These are phyloP conservation scores for Dichomitus squalens DNA, from an alignment of 1,284 basidiomycete species.

Conservation along the genomic window DNA sequence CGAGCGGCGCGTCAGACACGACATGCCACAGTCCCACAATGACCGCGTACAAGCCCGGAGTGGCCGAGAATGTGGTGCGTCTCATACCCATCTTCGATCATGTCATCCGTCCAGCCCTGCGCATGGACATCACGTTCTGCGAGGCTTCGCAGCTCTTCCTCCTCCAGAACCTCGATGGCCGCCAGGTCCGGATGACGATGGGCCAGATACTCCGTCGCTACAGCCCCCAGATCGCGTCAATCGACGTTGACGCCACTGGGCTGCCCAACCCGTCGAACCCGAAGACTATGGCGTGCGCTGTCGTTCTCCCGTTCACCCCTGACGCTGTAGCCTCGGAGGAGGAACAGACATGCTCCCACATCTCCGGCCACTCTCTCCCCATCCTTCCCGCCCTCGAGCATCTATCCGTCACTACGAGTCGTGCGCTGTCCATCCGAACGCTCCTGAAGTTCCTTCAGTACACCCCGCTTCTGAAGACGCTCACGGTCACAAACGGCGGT, in stretches of 20 bases:
- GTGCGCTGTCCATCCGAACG: slow-evolving; percentile 3
- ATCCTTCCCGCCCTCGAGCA: neutral
- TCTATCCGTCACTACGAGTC: slow-evolving; percentile 4
- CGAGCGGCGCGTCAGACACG: neutral
- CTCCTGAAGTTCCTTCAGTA: slow-evolving; percentile 8
- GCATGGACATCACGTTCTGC: slow-evolving; percentile 3
- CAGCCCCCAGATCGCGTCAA: slow-evolving; percentile 1
- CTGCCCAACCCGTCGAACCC: neutral
- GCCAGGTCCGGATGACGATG: neutral
- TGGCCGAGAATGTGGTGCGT: slow-evolving; percentile 2
- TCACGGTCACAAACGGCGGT: slow-evolving; percentile 3
- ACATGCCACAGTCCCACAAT: slow-evolving; percentile 1
- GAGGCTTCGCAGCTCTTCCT: neutral
- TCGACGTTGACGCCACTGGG: slow-evolving; percentile 4
- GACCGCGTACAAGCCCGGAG: neutral
- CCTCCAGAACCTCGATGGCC: neutral
- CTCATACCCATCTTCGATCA: neutral
- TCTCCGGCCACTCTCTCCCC: neutral
- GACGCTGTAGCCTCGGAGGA: neutral
- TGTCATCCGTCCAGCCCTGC: neutral
- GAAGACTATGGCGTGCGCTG: neutral
- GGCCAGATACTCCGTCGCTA: slow-evolving; percentile 3
- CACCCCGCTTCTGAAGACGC: slow-evolving; percentile 4
- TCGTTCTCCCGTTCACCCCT: slow-evolving; percentile 4
- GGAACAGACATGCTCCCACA: neutral